These are phyloP conservation scores for Fomitopsis betulina DNA, from an alignment of 1,284 basidiomycete genomes.

Conservation along the genomic window DNA sequence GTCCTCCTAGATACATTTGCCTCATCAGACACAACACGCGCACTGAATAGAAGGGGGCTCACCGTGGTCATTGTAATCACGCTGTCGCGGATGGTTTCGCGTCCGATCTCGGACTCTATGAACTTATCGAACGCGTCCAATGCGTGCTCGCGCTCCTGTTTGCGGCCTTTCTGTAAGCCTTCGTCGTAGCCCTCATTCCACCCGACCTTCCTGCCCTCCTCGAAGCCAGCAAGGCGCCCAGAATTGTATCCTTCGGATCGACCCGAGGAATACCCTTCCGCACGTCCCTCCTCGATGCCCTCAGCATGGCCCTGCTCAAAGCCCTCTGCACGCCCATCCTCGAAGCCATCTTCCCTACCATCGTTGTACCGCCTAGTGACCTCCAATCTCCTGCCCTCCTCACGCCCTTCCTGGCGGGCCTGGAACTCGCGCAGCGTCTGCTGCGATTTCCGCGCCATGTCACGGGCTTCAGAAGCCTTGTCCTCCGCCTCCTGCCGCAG, in stretches of 20 bases:
- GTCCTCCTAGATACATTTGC: conserved; percentile 2
- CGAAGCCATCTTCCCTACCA: conserved; percentile 39
- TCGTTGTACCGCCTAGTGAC: conserved; percentile 35
- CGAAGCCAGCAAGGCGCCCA: conserved; percentile 36
- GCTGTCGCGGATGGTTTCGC: conserved; percentile 12
- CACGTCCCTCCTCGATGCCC: conserved; percentile 40
- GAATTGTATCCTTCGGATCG: conserved; percentile 41
- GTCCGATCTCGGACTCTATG: conserved; percentile 39
- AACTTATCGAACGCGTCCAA: conserved; percentile 52
- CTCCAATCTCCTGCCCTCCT: conserved; percentile 36
- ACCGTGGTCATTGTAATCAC: conserved; percentile 20
- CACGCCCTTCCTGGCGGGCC: conserved; percentile 40
- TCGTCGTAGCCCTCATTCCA: conserved; percentile 36
- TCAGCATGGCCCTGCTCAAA: conserved; percentile 30
- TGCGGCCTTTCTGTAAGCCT: conserved; percentile 39
- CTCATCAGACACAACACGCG: conserved; percentile 3
- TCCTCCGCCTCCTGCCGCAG: conserved; percentile 46
- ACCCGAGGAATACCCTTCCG: conserved; percentile 43
- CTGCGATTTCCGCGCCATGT: conserved; percentile 42
- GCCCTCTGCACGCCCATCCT: conserved; percentile 35
- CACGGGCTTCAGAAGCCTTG: conserved; percentile 41
- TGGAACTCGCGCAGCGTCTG: conserved; percentile 42
- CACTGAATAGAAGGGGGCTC: not conserved
- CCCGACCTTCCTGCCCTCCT: conserved; percentile 37
- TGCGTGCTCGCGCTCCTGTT: conserved; percentile 46